Evolutionary conservation across 202 grass and related monocot genomes (phyloP).

Genomic region (Musa balbisiana): DNA sequence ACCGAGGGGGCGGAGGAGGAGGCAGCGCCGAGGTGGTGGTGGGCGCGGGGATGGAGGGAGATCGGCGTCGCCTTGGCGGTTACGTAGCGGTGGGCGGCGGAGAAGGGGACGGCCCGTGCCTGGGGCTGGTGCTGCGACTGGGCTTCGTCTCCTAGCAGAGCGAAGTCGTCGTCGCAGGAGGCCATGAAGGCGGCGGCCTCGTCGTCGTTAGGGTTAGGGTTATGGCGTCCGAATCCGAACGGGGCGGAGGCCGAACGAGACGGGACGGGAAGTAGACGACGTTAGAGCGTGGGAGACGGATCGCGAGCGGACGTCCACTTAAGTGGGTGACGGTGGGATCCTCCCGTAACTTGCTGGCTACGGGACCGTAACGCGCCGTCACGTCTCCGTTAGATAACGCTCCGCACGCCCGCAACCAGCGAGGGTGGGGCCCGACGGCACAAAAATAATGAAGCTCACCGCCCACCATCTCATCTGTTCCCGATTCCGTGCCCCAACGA

Average conservation of each 20-base stretch:
- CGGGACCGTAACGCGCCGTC: background rate
- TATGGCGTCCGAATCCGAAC: conserved; percentile 3
- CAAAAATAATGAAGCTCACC: background rate
- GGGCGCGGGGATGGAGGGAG: no score
- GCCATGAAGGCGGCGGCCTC: background rate
- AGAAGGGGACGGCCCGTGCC: background rate
- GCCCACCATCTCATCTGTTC: no score
- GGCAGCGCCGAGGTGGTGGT: no score
- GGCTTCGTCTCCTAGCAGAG: conserved; percentile 12
- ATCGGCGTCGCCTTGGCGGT: background rate
- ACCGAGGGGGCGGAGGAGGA: background rate
- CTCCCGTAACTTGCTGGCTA: conserved; percentile 7
- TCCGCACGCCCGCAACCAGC: background rate
- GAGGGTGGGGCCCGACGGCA: background rate
- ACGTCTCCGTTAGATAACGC: conserved; percentile 11
- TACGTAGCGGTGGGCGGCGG: conserved; percentile 3
- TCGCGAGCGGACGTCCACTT: conserved; percentile 1
- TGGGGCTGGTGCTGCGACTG: conserved; percentile 6
- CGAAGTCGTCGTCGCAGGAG: conserved; percentile 16
- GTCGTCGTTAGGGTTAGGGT: conserved; percentile 15
- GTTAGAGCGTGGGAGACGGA: background rate
- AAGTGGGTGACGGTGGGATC: conserved; percentile 12
- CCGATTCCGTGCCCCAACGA: no score
- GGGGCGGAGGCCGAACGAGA: conserved; percentile 1
- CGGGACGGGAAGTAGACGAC: conserved; percentile 22